Base-by-base conservation (phyloP, 495 filamentous ascomycete species). In the Diplogelasinospora grovesii region DNA sequence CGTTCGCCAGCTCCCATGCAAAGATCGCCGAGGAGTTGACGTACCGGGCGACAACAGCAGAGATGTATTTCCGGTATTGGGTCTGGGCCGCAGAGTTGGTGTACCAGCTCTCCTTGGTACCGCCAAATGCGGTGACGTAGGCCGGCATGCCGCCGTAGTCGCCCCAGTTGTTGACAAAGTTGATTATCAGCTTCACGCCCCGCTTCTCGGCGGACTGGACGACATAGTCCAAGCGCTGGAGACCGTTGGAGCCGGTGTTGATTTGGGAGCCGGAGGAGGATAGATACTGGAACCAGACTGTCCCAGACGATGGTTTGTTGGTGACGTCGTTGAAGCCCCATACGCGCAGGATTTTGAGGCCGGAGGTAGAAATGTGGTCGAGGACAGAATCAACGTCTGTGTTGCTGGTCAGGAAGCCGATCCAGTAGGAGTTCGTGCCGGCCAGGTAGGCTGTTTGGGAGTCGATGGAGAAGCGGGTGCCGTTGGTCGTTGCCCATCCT, bases 391-490 rank as follows among this genome's bases (percentile, higher is more conserved):
- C 77, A 8, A 85, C 74, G 52, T 85, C 80, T n/a, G 54, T 61
- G 45, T 75, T 68, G 54, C 75, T 77, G 14, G 66, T 75, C 16
- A 85, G 70, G 64, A 85, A 85, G 13, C 71, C 64, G 46, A 86
- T 74, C 82, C 81, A 89, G 68, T 86, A 88, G 31, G 74, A 63
- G 60, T 89, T 88, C 4, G 79, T 81, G 11, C 83, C 83, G 3
- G 79, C 75, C 53, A 71, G 83, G 60, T 81, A 78, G 42, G 68
- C 66, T 4, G 74, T 77, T 45, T 73, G 50, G 14, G 78, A 78
- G 53, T 82, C 75, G 48, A 85, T 76, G 35, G 61, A 68, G 63
- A 85, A 82, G 18, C 48, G 48, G 0, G 52, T 57, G 8, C 57
- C 60, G 28, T 47, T 43, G 4, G 36, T 35, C 4, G 46, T 46